phyloP scores from a whole-genome alignment of 2,329 filamentous ascomycete genomes.

The Diaporthe citriasiana region DNA sequence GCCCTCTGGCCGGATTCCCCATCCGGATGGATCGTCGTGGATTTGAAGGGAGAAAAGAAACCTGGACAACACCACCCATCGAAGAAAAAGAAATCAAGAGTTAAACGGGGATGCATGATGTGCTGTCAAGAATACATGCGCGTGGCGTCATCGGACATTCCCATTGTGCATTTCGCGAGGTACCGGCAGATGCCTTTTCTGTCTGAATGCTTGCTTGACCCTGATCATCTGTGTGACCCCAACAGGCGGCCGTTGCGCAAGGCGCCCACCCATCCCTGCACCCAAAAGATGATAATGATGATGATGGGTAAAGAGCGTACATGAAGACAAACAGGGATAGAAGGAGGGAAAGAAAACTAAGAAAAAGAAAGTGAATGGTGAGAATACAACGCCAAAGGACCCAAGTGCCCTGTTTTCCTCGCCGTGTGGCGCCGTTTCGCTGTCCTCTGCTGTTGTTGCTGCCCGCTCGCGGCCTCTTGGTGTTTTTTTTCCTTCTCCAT shows the following conservation, averaged over 20 bases:
- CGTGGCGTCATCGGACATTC: constrained; percentile 27
- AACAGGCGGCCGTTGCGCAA: not conserved
- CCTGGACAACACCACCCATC: no score
- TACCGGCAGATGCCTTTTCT: constrained; percentile 14
- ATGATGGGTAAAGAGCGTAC: not conserved
- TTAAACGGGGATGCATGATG: constrained; percentile 32
- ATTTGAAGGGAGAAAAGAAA: constrained; percentile 22
- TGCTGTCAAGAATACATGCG: constrained; percentile 29
- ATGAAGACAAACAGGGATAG: constrained; percentile 1
- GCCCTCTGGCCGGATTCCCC: constrained; percentile 25
- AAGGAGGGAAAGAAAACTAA: constrained; percentile 4
- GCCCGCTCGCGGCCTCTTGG: not conserved
- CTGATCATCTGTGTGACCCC: constrained; percentile 19
- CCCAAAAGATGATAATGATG: not conserved
- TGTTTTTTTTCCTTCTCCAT: constrained; percentile 26
- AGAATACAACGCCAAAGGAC: constrained; percentile 16
- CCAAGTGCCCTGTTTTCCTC: constrained; percentile 28
- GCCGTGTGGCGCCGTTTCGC: constrained; percentile 37
- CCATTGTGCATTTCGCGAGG: constrained; percentile 12
- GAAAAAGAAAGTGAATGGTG: not conserved
- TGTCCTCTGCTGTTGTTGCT: not conserved
- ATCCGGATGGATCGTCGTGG: constrained; percentile 14
- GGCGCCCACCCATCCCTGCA: not conserved
- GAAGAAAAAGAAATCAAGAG: not conserved
- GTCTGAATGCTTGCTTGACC: constrained; percentile 8